These are phyloP conservation scores for Sclerotinia glacialis DNA, from an alignment of 2,329 filamentous ascomycete species.

Conservation along the genomic window DNA sequence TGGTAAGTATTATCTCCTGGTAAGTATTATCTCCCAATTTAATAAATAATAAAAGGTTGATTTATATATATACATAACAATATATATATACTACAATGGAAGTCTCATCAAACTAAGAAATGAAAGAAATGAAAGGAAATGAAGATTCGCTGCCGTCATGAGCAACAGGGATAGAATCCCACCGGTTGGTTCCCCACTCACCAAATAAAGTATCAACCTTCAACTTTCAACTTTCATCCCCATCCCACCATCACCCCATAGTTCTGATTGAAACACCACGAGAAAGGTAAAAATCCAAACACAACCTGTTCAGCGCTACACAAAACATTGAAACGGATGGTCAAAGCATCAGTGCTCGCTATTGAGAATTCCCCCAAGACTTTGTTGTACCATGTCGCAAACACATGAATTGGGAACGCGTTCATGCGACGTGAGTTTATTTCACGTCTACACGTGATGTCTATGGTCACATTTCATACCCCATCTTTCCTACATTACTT, in stretches of 20 bases:
- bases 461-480: not conserved
- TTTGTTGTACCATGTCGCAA: not conserved
- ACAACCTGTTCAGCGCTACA: not conserved
- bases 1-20: no score
- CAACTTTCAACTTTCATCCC: not conserved
- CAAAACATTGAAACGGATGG: not conserved
- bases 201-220: no score
- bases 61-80: no score
- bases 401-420: not conserved
- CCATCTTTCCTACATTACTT: not conserved
- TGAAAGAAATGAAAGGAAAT: no score
- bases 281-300: not conserved
- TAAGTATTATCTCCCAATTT: no score
- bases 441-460: slow-evolving; percentile 17
- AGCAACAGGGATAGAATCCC: not conserved
- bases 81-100: no score
- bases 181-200: no score
- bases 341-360: not conserved
- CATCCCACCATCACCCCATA: no score
- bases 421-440: slow-evolving; percentile 5
- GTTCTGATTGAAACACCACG: not conserved
- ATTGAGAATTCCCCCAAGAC: not conserved
- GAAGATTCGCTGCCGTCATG: no score
- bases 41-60: no score
- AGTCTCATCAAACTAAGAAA: no score